Base-by-base conservation (phyloP, 768 basidiomycete genomes). In the Hygrophorus russula region DNA sequence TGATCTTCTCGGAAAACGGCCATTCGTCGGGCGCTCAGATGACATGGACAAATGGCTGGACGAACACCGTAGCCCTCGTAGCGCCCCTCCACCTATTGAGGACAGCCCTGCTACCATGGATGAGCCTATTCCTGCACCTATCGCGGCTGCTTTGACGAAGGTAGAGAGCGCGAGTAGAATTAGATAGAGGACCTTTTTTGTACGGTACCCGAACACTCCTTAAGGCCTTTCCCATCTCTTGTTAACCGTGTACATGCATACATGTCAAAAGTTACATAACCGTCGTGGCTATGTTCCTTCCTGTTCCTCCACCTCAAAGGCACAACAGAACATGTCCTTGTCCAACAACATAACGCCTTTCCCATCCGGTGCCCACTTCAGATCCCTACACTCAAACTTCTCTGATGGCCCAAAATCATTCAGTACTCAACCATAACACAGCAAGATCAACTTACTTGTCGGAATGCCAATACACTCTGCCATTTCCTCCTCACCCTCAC, bases 1-100 rank as follows among this genome's bases (percentile, higher is more conserved):
- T 48, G 55, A 69, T 32, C 70, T 90, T 13, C 73, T 91, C 32
- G 88, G 89, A 39, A 84, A 82, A 56, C 78, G 88, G 40, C 87
- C 88, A 18, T 91, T 91, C 53, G 63, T 57, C n/a, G 77, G 76
- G 49, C 73, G 76, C 46, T 68, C 76, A 18, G 91, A 94, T 57
- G 90, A 94, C 51, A 96, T 97, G 93, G 92, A 96, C 66, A 87
- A 84, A 58, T 94, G 91, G 85, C 73, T 94, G n/a, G 90, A 94
- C 55, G 76, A 83, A 56, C 76, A 89, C 57, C 72, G 71, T 30
- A 72, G 71, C 12, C 44, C 48, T 32, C 70, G 71, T 39, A 76
- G 74, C 51, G 76, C 78, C n/a, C 77, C 78, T 15, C 76, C 80
- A 31, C 79, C 81, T 2, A 60, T 80, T 9, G 80, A 82, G 31